A percentile compares a stretch with the other conserved stretches of the same genome.
Conservation (phyloP, 2,329 filamentous ascomycete genomes). For the Beauveria bassiana region DNA sequence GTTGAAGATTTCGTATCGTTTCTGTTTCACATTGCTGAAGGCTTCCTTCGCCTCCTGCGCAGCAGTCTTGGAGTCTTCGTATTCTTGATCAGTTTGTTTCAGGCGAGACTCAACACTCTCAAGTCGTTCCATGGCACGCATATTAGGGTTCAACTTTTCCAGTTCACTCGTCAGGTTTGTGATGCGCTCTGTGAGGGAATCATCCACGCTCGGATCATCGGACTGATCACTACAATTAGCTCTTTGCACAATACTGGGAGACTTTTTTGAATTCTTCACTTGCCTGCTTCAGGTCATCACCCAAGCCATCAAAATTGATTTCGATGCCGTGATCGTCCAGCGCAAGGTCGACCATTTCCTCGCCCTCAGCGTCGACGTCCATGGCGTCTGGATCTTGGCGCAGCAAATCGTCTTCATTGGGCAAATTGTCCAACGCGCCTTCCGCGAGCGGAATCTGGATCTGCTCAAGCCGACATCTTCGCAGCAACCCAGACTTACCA, state of each 20-base stretch:
- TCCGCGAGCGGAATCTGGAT: slow-evolving; percentile 73
- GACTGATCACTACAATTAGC: slow-evolving; percentile 42
- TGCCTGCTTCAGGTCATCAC: slow-evolving; percentile 74
- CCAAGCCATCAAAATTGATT: slow-evolving; percentile 74
- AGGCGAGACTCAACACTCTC: slow-evolving; percentile 79
- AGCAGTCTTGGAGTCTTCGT: slow-evolving; percentile 70
- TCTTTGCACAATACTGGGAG: not conserved
- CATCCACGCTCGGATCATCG: slow-evolving; percentile 63
- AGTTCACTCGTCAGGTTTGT: slow-evolving; percentile 66
- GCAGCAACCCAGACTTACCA: slow-evolving; percentile 73
- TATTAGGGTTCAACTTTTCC: slow-evolving; percentile 93
- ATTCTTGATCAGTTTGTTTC: slow-evolving; percentile 79
- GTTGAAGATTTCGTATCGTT: slow-evolving; percentile 86
- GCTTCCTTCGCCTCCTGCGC: slow-evolving; percentile 71
- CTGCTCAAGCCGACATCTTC: slow-evolving; percentile 89
- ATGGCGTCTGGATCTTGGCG: slow-evolving; percentile 78
- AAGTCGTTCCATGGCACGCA: slow-evolving; percentile 87
- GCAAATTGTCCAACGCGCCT: slow-evolving; percentile 75
- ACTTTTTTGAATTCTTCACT: slow-evolving; percentile 22
- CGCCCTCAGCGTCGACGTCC: slow-evolving; percentile 72
- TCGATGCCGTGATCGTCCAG: slow-evolving; percentile 88
- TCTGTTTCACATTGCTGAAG: slow-evolving; percentile 74
- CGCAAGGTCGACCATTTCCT: slow-evolving; percentile 52
- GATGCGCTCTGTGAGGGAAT: slow-evolving; percentile 71
- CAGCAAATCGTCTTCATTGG: slow-evolving; percentile 74